phyloP scores from a whole-genome alignment of 2,329 filamentous ascomycete genomes.

The Aspergillus sp. region DNA sequence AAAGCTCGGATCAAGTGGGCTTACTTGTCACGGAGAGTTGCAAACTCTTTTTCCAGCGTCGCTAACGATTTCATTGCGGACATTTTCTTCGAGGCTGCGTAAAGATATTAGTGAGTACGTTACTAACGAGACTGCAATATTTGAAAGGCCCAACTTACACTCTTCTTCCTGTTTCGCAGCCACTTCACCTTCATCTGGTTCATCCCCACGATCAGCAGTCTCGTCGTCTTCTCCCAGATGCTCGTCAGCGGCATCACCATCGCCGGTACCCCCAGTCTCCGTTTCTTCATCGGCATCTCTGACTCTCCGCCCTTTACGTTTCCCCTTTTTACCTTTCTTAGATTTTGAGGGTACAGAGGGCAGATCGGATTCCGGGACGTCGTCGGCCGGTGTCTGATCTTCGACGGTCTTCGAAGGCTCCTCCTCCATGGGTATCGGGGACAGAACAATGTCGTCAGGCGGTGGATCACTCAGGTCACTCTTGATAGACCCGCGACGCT shows the following conservation, averaged over 20 bases:
- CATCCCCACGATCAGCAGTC: conserved; percentile 39
- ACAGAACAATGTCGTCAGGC: conserved; percentile 25
- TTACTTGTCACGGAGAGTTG: conserved; percentile 62
- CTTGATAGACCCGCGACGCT: conserved; percentile 34
- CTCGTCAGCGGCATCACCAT: conserved; percentile 39
- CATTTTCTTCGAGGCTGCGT: conserved; percentile 65
- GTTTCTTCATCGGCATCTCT: conserved; percentile 32
- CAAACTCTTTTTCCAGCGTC: conserved; percentile 80
- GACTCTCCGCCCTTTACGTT: conserved; percentile 37
- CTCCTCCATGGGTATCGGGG: conserved; percentile 30
- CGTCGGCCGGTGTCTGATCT: conserved; percentile 25
- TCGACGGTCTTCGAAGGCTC: conserved; percentile 22
- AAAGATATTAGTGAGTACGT: conserved; percentile 2
- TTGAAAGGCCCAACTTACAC: conserved; percentile 27
- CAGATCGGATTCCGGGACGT: conserved; percentile 24
- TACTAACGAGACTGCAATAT: neutral
- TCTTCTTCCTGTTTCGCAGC: conserved; percentile 47
- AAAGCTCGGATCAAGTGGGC: conserved; percentile 5
- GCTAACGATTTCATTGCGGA: conserved; percentile 71
- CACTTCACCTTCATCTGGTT: conserved; percentile 38
- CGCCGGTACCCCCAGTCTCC: conserved; percentile 29
- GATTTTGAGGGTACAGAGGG: conserved; percentile 23
- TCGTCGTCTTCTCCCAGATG: conserved; percentile 43
- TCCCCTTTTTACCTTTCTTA: conserved; percentile 40
- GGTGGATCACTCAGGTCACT: conserved; percentile 30